Percentiles rank a stretch among this genome's conserved stretches.
Conservation (phyloP, 176 grass and related monocot species). For the Hordeum marinum region DNA sequence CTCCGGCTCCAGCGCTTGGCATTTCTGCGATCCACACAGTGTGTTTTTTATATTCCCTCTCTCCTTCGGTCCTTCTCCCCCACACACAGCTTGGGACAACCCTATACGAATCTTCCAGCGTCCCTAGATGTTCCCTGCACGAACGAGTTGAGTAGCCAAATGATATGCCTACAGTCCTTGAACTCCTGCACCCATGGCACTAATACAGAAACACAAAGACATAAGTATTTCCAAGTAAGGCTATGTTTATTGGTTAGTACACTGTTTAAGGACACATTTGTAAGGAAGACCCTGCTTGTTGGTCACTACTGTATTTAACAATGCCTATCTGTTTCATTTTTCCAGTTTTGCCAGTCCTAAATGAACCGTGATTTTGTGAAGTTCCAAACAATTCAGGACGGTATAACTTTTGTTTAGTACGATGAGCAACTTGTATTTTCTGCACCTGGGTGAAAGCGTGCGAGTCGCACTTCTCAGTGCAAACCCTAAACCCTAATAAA, state of each 20-base stretch:
- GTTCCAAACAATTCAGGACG: too few relatives aligned
- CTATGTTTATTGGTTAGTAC: background rate
- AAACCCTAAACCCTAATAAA: too few relatives aligned
- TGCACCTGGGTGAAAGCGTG: too few relatives aligned
- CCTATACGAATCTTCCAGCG: slow-evolving; percentile 30
- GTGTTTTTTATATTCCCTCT: too few relatives aligned
- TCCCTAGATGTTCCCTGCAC: slow-evolving; percentile 43
- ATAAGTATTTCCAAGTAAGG: background rate
- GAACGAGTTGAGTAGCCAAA: background rate
- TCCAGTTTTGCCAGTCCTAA: too few relatives aligned
- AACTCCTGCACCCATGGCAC: background rate
- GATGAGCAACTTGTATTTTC: too few relatives aligned
- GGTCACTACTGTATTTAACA: too few relatives aligned
- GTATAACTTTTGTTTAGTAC: too few relatives aligned
- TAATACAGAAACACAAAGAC: background rate
- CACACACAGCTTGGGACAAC: slow-evolving; percentile 25
- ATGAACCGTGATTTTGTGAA: too few relatives aligned
- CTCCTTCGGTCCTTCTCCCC: background rate
- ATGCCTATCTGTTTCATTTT: background rate
- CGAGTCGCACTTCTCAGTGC: too few relatives aligned
- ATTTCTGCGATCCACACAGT: slow-evolving; percentile 2
- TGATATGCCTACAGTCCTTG: slow-evolving; percentile 22
- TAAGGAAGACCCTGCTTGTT: background rate
- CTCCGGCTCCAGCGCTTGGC: slow-evolving; percentile 17
- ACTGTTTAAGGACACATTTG: background rate